Evolutionary conservation across 2,329 filamentous ascomycete species (phyloP).

Genomic region (Keithomyces neogunnii): DNA sequence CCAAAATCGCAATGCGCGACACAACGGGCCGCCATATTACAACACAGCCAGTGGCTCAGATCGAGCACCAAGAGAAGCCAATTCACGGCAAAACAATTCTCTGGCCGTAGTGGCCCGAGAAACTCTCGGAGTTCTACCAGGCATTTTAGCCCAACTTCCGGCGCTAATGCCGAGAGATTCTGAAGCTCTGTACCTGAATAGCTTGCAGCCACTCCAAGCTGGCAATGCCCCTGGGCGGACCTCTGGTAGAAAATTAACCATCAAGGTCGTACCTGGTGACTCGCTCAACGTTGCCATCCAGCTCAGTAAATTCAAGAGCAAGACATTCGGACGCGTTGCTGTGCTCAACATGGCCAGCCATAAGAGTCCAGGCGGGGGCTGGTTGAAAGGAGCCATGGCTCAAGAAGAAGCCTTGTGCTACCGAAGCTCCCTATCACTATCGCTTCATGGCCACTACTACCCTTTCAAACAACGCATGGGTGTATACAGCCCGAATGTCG

Average conservation of each 20-base stretch:
- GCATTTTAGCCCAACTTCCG: conserved; percentile 35
- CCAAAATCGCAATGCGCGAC: too few relatives aligned
- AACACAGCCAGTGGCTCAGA: too few relatives aligned
- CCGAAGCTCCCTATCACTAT: conserved; percentile 45
- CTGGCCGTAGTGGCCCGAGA: conserved; percentile 37
- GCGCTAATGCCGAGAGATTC: conserved; percentile 27
- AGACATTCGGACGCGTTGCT: conserved; percentile 32
- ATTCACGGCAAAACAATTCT: conserved; percentile 1
- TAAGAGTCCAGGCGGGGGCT: conserved; percentile 51
- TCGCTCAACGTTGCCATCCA: conserved; percentile 47
- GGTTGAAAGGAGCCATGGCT: conserved; percentile 50
- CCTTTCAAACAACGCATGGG: conserved; percentile 40
- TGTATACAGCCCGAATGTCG: conserved; percentile 52
- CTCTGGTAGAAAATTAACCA: conserved; percentile 17
- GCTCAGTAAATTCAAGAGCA: conserved; percentile 19
- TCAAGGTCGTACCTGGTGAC: conserved; percentile 48
- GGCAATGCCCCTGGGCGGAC: conserved; percentile 33
- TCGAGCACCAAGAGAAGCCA: conserved; percentile 7
- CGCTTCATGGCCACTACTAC: conserved; percentile 41
- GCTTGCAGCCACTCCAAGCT: conserved; percentile 29
- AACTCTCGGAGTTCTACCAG: conserved; percentile 37
- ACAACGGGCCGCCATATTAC: too few relatives aligned
- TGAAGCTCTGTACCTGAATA: conserved; percentile 26
- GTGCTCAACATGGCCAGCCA: conserved; percentile 61
- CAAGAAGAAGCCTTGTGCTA: conserved; percentile 65